A percentile compares a stretch with the other conserved stretches of the same genome.
Evolutionary conservation across 2,329 filamentous ascomycete genomes (phyloP).

Genomic region (Orbilia ellipsospora): DNA sequence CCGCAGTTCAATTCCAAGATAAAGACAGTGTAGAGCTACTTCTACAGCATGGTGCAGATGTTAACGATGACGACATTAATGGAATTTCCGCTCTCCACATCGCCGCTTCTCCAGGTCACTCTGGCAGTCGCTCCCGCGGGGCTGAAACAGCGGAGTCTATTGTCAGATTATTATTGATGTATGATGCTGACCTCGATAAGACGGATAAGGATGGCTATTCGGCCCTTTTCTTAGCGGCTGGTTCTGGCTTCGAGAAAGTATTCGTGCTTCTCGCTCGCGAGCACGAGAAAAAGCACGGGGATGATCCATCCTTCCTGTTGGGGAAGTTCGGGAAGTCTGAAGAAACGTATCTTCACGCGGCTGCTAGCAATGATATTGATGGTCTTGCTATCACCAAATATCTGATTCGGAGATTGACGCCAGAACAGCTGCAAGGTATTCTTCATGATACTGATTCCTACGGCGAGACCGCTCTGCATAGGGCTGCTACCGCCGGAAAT

Average conservation of each 20-base stretch:
- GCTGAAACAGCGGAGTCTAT: conserved; percentile 35
- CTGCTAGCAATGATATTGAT: no score
- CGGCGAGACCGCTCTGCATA: conserved; percentile 55
- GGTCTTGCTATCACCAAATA: conserved; percentile 39
- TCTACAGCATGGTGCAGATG: conserved; percentile 54
- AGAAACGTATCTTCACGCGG: no score
- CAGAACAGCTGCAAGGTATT: conserved; percentile 38
- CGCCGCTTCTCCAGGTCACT: conserved; percentile 27
- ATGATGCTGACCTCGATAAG: conserved; percentile 38
- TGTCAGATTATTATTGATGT: conserved; percentile 34
- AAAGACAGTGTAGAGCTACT: conserved; percentile 54
- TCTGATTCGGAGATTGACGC: conserved; percentile 28
- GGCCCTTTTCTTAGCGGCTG: conserved; percentile 18
- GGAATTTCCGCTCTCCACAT: conserved; percentile 34
- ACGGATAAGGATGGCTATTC: conserved; percentile 27
- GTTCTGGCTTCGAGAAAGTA: conserved; percentile 39
- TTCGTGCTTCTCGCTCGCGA: conserved; percentile 38
- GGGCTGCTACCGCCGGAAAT: conserved; percentile 49
- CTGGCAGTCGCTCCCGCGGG: conserved; percentile 15
- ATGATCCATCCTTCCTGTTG: conserved; percentile 31
- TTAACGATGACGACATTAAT: conserved; percentile 48
- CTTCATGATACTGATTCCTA: conserved; percentile 1
- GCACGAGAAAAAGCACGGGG: conserved; percentile 41
- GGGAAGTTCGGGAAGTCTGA: conserved; percentile 23
- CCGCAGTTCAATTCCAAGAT: conserved; percentile 50